Evolutionary conservation across 75 land plant genomes (phyloP), one percentile per base, ranked within the genome.

Genomic region (Sequoiadendron giganteum): DNA sequence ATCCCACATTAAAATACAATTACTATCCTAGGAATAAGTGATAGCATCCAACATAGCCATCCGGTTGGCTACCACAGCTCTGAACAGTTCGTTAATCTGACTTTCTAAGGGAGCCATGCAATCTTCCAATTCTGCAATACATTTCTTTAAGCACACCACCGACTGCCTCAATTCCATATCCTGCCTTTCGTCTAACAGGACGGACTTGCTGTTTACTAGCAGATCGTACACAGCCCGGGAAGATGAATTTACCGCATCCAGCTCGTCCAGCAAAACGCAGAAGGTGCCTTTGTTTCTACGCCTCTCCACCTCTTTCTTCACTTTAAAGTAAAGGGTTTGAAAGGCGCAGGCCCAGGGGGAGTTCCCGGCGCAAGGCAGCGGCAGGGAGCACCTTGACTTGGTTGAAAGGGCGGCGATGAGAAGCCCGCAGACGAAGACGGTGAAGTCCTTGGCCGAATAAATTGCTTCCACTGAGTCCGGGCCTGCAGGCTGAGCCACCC

Each of bases 281-380:
- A 45, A 19, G 80, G 18, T 16, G 19, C 80, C 19, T 47, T 87
- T 90, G 39, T 9, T 87, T 38, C 61, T 70, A n/a, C 56, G 76
- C 90, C 61, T 90, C 25, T 90, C 91, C 2, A 88, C 42, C 55
- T 90, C 90, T 39, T 90, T 90, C 90, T 90, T 90, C 82, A 85
- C 91, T 42, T 76, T 88, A 43, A 68, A 58, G 48, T 90, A 86
- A 72, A 90, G 45, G 54, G 52, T 28, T 8, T 65, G 40, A 34
- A 90, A 30, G 13, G 82, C 25, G 1, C 13, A 88, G 7, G 87
- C 49, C 91, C 87, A 90, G 79, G 32, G 28, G 43, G 52, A 82
- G 77, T 39, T 32, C 9, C 75, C 72, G 32, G 83, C 61, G 9
- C 76, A 49, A 2, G 72, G 56, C 18, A 68, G 21, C 28, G 87